Evolutionary conservation across 179 eudicot genomes (phyloP), one percentile per base, ranked within the genome.

Genomic region (Camellia oleifera): DNA sequence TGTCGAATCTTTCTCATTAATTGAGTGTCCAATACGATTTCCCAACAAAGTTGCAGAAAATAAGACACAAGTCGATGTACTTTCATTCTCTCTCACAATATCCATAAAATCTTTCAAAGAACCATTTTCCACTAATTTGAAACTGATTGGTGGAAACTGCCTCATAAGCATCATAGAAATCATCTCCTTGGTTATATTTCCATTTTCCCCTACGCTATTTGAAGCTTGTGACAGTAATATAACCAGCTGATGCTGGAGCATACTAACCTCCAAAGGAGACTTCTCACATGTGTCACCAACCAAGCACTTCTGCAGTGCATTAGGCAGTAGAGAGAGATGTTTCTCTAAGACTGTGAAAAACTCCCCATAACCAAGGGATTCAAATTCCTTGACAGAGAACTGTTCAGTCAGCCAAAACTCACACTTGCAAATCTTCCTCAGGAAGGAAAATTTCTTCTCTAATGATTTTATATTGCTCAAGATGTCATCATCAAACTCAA

Each of bases 331-430:
- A 84, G 86, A 84, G 63, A 60, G 69, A 81, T 94, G 82, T 70
- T 80, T 83, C 87, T 89, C 93, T 56, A 94, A 5, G 82, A 92
- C 92, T 32, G 69, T 76, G 77, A 86, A 83, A 82, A 86, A 89
- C 3, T 92, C 94, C 82, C 98, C 98, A 84, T 90, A 85, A 79
- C 98, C 98, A 88, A 97, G 90, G 75, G 86, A 88, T 80, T 86
- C 88, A 69, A 97, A 97, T 42, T 91, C 83, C 81, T 88, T 75
- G 4, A 92, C 94, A 56, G 89, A 89, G 82, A 91, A 94, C 78
- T 90, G 92, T 81, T 88, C 80, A 70, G 80, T 80, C 82, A 97
- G 79, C 99, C 98, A 97, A 77, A 68, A 54, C 85, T 92, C 97
- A 82, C 97, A 94, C 45, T 77, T 62, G 79, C 80, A 81, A 58